Base-by-base conservation (phyloP, 148 eudicot genomes). In the Rhododendron ferrugineum region DNA sequence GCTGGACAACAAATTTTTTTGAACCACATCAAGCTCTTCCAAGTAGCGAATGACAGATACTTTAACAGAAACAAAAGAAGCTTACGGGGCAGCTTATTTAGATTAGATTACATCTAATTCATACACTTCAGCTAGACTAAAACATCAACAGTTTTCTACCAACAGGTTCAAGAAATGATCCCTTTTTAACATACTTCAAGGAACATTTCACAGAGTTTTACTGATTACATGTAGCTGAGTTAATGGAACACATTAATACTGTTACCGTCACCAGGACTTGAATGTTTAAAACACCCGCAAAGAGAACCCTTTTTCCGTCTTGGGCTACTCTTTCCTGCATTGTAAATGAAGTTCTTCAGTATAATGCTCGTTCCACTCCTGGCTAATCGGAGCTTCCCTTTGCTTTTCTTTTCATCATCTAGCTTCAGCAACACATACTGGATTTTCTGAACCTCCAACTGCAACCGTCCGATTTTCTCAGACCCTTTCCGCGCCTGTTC, bases 401-500 rank as follows among this genome's bases (percentile, higher is more conserved):
- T 91, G 88, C 82, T 89, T 80, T 91, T 90, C 92, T 89, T 91
- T 54, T 92, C 95, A 42, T 95, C 95, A 11, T 92, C 93, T n/a
- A 93, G 78, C 79, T 89, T 92, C 70, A 89, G 81, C 92, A 95
- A 70, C 56, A 91, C 87, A 60, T 89, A 90, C 86, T 92, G 92
- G 77, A 95, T 89, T 84, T 87, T 93, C 86, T 97, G 99, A 85
- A 95, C 80, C 87, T 94, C 98, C 66, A 92, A 68, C 85, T 92
- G 94, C 92, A 97, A 85, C 75, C 90, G 82, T 36, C 85, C 92
- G 47, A 97, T 92, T 85, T 91, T 92, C 66, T 95, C 99, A 7
- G 98, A 90, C 85, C 91, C 98, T 89, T 89, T 92, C 72, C 90
- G 87, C 16, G 92, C 95, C 86, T 93, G 92, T 66, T 94, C 95